Conservation (phyloP, 2,329 filamentous ascomycete species). For the Fusarium mundagurra region DNA sequence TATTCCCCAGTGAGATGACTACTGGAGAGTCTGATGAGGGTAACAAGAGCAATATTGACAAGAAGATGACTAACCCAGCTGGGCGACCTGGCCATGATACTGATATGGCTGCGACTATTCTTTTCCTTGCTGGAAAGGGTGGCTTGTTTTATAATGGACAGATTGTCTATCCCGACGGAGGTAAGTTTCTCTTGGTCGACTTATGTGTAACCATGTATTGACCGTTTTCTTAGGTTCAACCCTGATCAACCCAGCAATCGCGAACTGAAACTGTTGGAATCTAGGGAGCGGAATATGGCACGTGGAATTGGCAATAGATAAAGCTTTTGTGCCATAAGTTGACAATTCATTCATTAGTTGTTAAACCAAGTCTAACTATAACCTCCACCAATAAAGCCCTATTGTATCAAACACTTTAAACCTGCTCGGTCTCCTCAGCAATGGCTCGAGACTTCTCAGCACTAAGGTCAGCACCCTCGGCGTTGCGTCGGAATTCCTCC, state of each 20-base stretch:
- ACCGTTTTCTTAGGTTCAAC: neutral
- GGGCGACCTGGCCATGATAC: neutral
- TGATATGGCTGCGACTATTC: conserved; percentile 7
- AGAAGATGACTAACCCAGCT: conserved; percentile 2
- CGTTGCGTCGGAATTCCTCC: conserved; percentile 46
- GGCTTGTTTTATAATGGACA: conserved; percentile 9
- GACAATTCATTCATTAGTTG: neutral
- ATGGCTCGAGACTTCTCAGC: conserved; percentile 40
- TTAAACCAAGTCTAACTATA: neutral
- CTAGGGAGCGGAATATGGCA: accelerated
- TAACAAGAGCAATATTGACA: neutral
- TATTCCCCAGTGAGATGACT: conserved; percentile 7
- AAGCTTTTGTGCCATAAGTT: neutral
- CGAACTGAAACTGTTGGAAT: neutral
- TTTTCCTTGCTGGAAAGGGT: conserved; percentile 1
- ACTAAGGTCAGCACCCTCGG: conserved; percentile 35
- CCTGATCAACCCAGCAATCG: neutral
- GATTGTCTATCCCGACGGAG: conserved; percentile 5
- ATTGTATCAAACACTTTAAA: neutral
- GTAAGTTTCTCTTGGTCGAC: accelerated
- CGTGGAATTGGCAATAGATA: too few species aligned
- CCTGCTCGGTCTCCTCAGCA: neutral
- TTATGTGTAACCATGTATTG: accelerated
- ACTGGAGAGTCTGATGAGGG: neutral
- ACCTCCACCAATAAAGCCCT: too few species aligned